Conservation (phyloP, 805 yeast species). For the Metschnikowia chrysomelidarum region DNA sequence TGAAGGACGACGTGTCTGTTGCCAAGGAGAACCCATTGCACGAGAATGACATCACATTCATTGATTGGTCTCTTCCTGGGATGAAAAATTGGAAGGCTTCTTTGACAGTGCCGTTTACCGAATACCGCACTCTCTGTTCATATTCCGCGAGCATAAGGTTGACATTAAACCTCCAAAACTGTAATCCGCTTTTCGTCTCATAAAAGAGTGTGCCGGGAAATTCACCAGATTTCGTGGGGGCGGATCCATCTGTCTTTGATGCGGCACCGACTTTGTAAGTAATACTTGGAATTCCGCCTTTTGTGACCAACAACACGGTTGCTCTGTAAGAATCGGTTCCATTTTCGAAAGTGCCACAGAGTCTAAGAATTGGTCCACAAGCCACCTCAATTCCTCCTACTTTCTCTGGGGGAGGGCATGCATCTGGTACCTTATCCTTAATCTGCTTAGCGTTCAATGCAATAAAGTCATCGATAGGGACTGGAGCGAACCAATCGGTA, state of each 20-base stretch:
- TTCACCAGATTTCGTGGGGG: conserved; percentile 32
- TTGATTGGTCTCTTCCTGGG: conserved; percentile 62
- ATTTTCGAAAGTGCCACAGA: conserved; percentile 59
- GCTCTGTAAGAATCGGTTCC: conserved; percentile 58
- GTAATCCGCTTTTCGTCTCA: conserved; percentile 41
- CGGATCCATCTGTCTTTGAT: conserved; percentile 5
- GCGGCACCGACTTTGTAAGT: conserved; percentile 40
- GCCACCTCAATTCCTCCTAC: conserved; percentile 42
- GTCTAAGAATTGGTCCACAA: conserved; percentile 79
- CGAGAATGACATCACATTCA: conserved; percentile 81
- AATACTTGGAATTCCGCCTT: conserved; percentile 37
- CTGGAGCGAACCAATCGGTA: conserved; percentile 20
- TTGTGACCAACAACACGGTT: conserved; percentile 61
- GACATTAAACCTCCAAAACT: conserved; percentile 68
- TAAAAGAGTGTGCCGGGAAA: conserved; percentile 48
- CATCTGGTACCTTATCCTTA: conserved; percentile 26
- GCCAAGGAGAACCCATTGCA: conserved; percentile 88
- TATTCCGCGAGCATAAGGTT: conserved; percentile 43
- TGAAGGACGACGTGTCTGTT: conserved; percentile 63
- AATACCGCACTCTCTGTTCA: conserved; percentile 66
- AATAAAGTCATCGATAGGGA: conserved; percentile 32
- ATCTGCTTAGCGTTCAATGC: conserved; percentile 23
- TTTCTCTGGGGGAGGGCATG: conserved; percentile 27
- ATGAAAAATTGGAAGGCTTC: conserved; percentile 51
- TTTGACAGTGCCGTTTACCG: conserved; percentile 42